phyloP scores from a whole-genome alignment of 129 eudicot species.

The Deinandra increscens region DNA sequence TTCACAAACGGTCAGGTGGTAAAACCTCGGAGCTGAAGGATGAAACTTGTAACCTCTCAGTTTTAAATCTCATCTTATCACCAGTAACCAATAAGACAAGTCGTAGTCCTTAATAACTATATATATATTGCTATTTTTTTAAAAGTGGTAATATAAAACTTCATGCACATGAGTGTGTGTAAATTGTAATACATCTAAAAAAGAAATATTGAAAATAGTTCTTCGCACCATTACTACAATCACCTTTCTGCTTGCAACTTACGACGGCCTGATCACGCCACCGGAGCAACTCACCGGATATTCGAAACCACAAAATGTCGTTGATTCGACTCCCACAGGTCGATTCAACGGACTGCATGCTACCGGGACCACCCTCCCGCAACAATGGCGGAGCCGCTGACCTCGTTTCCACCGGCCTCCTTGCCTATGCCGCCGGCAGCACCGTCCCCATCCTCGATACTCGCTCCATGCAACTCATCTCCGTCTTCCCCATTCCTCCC shows the following conservation, averaged over 20 bases:
- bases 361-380: conserved; percentile 91
- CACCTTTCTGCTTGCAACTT: background rate
- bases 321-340: conserved; percentile 25
- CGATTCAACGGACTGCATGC: conserved; percentile 61
- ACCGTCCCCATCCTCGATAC: conserved; percentile 66
- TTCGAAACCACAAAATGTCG: conserved; percentile 24
- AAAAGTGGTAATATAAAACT: background rate
- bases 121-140: too few relatives aligned
- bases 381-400: conserved; percentile 75
- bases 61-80: too few relatives aligned
- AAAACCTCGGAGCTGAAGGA: too few relatives aligned
- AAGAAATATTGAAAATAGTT: background rate
- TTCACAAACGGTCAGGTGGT: too few relatives aligned
- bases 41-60: too few relatives aligned
- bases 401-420: conserved; percentile 61
- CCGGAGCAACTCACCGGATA: conserved; percentile 17
- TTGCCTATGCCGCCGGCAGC: conserved; percentile 82
- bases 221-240: background rate
- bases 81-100: too few relatives aligned
- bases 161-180: background rate
- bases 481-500: conserved; percentile 74
- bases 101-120: too few relatives aligned
- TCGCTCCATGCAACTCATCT: conserved; percentile 70
- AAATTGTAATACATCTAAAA: background rate
- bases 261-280: background rate